Evolutionary conservation across 345 rosid genomes (phyloP).

Genomic region (Eucalyptus curtisii): DNA sequence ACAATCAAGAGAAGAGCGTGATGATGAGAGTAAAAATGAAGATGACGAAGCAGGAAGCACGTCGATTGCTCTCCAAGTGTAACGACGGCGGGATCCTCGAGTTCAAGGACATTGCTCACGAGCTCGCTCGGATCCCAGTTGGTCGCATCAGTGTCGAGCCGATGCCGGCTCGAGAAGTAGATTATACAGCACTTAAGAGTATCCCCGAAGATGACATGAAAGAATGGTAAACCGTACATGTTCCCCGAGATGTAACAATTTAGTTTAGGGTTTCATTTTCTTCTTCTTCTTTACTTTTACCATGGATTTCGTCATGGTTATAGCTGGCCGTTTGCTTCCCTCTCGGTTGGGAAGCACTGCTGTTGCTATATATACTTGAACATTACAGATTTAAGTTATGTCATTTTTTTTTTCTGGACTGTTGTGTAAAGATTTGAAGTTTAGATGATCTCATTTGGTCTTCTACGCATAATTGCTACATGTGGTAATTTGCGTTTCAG

Average conservation of each 20-base stretch:
- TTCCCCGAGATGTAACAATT: neutral
- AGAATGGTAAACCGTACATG: neutral
- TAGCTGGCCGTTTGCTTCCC: neutral
- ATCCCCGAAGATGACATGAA: slow-evolving; percentile 14
- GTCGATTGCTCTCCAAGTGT: slow-evolving; percentile 24
- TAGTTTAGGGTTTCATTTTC: neutral
- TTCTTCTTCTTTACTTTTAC: neutral
- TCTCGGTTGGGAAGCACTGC: neutral
- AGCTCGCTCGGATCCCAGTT: slow-evolving; percentile 24
- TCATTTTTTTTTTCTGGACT: neutral
- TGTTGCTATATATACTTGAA: neutral
- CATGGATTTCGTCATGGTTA: neutral
- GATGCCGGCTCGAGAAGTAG: neutral
- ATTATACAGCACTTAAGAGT: neutral
- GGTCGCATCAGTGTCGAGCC: neutral
- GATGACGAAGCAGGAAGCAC: slow-evolving; percentile 64
- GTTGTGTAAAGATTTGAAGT: neutral
- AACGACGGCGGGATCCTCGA: slow-evolving; percentile 35
- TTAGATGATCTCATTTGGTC: neutral
- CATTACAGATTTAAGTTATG: neutral
- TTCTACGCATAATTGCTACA: neutral
- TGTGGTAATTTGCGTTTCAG: neutral
- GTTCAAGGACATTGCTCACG: slow-evolving; percentile 32
- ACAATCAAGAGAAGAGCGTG: neutral
- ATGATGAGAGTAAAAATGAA: slow-evolving; percentile 35